A percentile compares a stretch with the other conserved stretches of the same genome.
Evolutionary conservation across 495 filamentous ascomycete species (phyloP).

Genomic region (Neurospora sp.): DNA sequence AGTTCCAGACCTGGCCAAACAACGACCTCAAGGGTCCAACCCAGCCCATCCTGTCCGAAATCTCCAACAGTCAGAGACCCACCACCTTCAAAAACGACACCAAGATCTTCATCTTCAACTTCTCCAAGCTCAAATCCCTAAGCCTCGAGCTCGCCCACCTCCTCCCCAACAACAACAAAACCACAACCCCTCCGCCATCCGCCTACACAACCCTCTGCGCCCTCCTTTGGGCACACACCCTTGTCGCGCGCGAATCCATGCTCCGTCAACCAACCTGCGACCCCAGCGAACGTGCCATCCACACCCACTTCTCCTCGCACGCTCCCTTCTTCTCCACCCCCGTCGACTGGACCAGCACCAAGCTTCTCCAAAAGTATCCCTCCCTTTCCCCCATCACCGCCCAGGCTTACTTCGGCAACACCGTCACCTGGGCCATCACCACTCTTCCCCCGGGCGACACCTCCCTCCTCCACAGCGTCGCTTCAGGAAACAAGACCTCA

Average conservation of each 20-base stretch:
- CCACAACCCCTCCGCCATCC: not conserved
- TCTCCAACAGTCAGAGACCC: constrained; percentile 9
- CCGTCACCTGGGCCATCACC: not conserved
- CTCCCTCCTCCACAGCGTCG: not conserved
- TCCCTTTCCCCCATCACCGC: not conserved
- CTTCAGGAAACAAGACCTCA: not conserved
- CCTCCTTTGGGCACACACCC: not conserved
- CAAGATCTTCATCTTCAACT: constrained; percentile 27
- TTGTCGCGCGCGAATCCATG: not conserved
- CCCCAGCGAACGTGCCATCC: not conserved
- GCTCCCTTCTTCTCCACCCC: not conserved
- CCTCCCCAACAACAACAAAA: not conserved
- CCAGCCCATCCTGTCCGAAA: constrained; percentile 6
- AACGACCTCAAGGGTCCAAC: constrained; percentile 22
- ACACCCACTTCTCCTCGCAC: not conserved
- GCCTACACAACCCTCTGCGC: not conserved
- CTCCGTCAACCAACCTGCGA: too few relatives aligned
- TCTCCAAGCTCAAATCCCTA: not conserved
- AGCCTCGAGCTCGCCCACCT: not conserved
- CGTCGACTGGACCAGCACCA: not conserved
- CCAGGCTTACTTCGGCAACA: not conserved
- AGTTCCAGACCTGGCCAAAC: constrained; percentile 17
- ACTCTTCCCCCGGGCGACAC: not conserved
- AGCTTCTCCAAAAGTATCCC: not conserved
- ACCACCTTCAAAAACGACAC: constrained; percentile 15